These are phyloP conservation scores for Solanum pennellii DNA, from an alignment of 257 asterid species.

Conservation along the genomic window DNA sequence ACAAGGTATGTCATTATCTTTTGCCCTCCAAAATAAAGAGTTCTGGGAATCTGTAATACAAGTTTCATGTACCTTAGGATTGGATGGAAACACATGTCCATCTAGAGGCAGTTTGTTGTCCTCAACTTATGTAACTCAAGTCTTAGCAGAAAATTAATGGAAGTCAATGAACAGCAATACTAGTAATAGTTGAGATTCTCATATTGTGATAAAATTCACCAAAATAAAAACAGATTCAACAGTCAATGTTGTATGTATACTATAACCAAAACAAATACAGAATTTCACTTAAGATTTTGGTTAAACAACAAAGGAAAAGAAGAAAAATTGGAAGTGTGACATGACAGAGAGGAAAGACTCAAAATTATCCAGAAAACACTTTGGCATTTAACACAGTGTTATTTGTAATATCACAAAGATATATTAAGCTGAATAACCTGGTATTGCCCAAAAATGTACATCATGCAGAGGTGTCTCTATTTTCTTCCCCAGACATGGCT, in stretches of 20 bases:
- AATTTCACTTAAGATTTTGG: not conserved
- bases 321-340: not conserved
- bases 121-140: not conserved
- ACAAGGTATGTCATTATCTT: slow-evolving; percentile 66
- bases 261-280: not conserved
- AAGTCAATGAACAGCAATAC: not conserved
- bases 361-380: not conserved
- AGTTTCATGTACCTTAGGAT: not conserved
- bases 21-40: slow-evolving; percentile 63
- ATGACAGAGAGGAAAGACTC: not conserved
- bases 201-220: not conserved
- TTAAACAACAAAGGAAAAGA: not conserved
- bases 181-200: not conserved
- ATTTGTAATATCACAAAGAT: not conserved
- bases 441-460: not conserved
- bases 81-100: not conserved
- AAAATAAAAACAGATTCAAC: not conserved
- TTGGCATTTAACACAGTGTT: not conserved
- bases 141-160: not conserved
- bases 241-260: not conserved
- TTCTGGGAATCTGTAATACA: not conserved
- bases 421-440: not conserved
- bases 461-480: slow-evolving; percentile 2
- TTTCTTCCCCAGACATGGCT: not conserved
- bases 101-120: not conserved